These are phyloP conservation scores for Rhodotorula diobovata DNA, from an alignment of 768 basidiomycete genomes.

Conservation along the genomic window DNA sequence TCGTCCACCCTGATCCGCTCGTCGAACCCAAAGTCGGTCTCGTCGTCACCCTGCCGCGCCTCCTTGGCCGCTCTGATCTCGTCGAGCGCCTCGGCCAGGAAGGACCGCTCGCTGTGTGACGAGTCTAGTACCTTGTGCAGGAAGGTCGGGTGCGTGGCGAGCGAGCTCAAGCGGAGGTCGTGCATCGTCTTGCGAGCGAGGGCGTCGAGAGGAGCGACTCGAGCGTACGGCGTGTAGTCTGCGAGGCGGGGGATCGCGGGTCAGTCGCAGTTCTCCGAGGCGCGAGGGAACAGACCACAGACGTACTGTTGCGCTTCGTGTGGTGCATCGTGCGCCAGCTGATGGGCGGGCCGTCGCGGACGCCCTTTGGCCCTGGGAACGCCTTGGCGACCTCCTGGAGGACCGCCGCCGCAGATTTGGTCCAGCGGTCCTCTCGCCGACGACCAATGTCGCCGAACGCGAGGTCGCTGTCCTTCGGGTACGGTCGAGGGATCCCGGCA, in stretches of 20 bases:
- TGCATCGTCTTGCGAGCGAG: constrained; percentile 37
- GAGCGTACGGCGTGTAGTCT: constrained; percentile 37
- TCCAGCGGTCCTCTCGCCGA: constrained; percentile 28
- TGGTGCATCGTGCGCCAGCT: constrained; percentile 36
- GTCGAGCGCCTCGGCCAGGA: constrained; percentile 25
- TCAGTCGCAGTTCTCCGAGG: neutral
- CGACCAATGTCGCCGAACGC: constrained; percentile 27
- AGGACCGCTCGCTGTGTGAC: neutral
- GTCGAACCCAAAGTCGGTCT: constrained; percentile 35
- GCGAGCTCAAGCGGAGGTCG: constrained; percentile 33
- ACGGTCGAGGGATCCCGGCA: constrained; percentile 24
- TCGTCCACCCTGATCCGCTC: constrained; percentile 36
- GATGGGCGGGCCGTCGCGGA: constrained; percentile 31
- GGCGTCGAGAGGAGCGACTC: constrained; percentile 30
- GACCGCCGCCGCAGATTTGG: constrained; percentile 12
- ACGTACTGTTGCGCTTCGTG: constrained; percentile 36
- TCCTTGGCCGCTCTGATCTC: constrained; percentile 4
- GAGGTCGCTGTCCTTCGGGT: constrained; percentile 31
- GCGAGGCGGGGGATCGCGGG: no score
- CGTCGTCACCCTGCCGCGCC: neutral
- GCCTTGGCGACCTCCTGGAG: constrained; percentile 29
- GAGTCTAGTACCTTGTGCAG: constrained; percentile 7
- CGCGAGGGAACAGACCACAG: neutral
- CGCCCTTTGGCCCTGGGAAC: constrained; percentile 19
- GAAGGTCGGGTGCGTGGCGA: constrained; percentile 32